Evolutionary conservation across 2,329 filamentous ascomycete genomes (phyloP), one percentile per base, ranked within the genome.

Genomic region (Paradendryphiella salina): DNA sequence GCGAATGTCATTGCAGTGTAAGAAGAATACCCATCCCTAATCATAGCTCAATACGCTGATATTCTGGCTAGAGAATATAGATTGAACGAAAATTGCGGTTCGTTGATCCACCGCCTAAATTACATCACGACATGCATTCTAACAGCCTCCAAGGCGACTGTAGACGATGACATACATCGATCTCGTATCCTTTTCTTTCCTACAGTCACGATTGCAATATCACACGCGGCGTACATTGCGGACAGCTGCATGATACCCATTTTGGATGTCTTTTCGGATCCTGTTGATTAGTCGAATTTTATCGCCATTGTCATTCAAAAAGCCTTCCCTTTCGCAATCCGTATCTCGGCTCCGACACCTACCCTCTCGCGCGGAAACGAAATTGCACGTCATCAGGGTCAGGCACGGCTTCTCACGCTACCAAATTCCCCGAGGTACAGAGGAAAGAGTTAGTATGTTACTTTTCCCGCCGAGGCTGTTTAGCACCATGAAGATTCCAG

Each of bases 1-100:
- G 76, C 79, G 13, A 81, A 82, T 54, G 76, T 84, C 23, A 80
- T 81, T 43, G 79, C 78, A 20, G 74, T 79, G 76, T 79, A 66
- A 61, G 72, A 15, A 33, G 13, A 23, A 15, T 43, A 18, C 18
- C 23, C 23, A 23, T 23, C 5, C 31, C 4, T 17, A 15, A 4
- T 23, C 35, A 3, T 31, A n/a, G 10, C 29, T 17, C 17, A 14
- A 11, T n/a, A 38, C 40, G 34, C 57, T 65, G 33, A 68, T 34
- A 26, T 17, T 17, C n/a, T 2, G 7, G 10, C 21, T 41, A 75
- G 74, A 69, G 76, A 80, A 65, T 78, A 79, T 52, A 70, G 77
- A 60, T 60, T 79, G 23, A 70, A 77, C 48, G 77, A 80, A 59
- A 74, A 76, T 53, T 80, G 77, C 60, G 74, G 77, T 79, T 60